Base-by-base conservation (phyloP, 345 rosid genomes). In the Hirschfeldia incana region DNA sequence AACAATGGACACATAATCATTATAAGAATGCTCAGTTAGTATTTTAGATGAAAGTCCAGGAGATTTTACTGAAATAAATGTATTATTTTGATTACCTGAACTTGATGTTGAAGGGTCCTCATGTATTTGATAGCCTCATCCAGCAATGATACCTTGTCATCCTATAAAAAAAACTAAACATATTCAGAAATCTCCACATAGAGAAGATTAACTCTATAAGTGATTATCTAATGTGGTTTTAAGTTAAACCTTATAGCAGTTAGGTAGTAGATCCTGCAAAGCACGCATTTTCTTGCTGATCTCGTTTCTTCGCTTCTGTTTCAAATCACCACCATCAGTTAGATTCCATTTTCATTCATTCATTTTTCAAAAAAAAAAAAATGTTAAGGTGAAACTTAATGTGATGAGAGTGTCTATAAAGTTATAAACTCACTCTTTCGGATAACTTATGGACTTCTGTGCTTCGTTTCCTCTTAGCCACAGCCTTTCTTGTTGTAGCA, bases 71-170 rank as follows among this genome's bases (percentile, higher is more conserved):
- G 65, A 49, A 66, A 65, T 10, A 16, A 29, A 39, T 76, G 60
- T 39, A 12, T 39, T 11, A 68, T 8, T 63, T 64, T 12, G 67
- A 42, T 28, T 85, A 94, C 98, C 97, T 87, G 93, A 39, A 89
- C 73, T 81, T 89, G 97, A 81, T 82, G 85, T 84, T 92, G 97
- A 76, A 94, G 97, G 10, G 84, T 76, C 82, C 82, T 87, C 70
- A 86, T 69, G 72, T 92, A 88, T 64, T 86, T 86, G 64, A 94
- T 92, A 15, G 96, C 90, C 65, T 84, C 89, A 44, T 90, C 97
- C 32, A 94, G 89, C 70, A 88, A 67, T 5, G 94, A 87, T 69
- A 77, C 88, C 77, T 85, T 87, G 76, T 92, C 91, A 75, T 83
- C 85, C 92, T 89, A 69, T 69, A 37, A 69, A 53, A 69, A 53